Percentiles rank a stretch among this genome's conserved stretches.
phyloP scores from a whole-genome alignment of 164 flowering plant species.

The Vitis amurensis region DNA sequence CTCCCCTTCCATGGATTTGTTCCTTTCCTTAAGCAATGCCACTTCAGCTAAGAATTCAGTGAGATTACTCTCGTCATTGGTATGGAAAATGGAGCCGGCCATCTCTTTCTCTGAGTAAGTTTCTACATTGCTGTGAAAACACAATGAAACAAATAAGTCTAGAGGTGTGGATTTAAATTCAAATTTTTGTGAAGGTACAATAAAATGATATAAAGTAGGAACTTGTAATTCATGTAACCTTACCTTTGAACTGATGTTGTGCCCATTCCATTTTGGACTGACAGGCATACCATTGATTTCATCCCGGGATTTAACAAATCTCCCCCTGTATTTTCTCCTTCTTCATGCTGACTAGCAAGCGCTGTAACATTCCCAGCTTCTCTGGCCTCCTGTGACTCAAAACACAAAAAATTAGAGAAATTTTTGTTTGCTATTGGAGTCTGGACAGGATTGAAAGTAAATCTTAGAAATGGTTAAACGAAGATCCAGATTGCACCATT shows the following conservation, averaged over 20 bases:
- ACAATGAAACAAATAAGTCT: neutral
- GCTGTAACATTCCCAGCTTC: neutral
- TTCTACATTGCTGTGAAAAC: conserved; percentile 25
- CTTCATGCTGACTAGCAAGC: neutral
- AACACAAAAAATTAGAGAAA: neutral
- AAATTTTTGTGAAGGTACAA: neutral
- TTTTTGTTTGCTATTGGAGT: too few species aligned
- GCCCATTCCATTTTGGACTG: neutral
- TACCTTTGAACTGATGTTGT: conserved; percentile 3
- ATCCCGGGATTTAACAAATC: neutral
- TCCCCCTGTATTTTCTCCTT: conserved; percentile 5
- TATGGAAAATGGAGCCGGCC: conserved; percentile 9
- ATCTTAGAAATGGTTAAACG: too few species aligned
- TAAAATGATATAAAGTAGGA: neutral
- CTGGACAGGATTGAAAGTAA: too few species aligned
- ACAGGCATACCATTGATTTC: neutral
- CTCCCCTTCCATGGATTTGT: conserved; percentile 73
- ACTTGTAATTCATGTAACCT: neutral
- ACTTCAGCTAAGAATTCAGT: conserved; percentile 41
- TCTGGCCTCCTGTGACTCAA: neutral
- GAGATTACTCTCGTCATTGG: conserved; percentile 17
- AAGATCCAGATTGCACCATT: too few species aligned
- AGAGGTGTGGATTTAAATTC: neutral
- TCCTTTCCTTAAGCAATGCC: conserved; percentile 52
- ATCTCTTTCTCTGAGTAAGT: conserved; percentile 20